These are phyloP conservation scores for Colletotrichum sidae DNA, from an alignment of 2,329 filamentous ascomycete genomes.

Conservation along the genomic window DNA sequence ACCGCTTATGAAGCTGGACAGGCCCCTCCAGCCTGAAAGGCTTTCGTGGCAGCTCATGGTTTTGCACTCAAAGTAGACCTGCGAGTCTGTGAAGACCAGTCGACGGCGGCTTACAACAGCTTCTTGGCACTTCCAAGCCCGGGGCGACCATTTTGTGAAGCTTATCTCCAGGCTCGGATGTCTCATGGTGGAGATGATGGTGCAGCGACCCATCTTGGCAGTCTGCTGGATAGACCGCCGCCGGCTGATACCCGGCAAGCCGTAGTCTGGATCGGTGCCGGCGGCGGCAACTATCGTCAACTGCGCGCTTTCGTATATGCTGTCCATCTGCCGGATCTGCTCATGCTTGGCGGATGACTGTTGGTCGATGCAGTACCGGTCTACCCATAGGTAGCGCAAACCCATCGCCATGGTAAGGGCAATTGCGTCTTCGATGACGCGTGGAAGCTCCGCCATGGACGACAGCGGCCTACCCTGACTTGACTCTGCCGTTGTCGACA, in stretches of 20 bases:
- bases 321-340: slow-evolving; percentile 52
- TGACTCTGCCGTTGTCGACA: no score
- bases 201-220: slow-evolving; percentile 38
- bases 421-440: slow-evolving; percentile 41
- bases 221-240: slow-evolving; percentile 45
- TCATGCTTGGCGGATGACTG: slow-evolving; percentile 38
- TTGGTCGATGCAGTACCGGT: slow-evolving; percentile 49
- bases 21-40: no score
- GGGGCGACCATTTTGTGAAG: slow-evolving; percentile 49
- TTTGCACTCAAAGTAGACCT: slow-evolving; percentile 54
- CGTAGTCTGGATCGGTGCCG: slow-evolving; percentile 47
- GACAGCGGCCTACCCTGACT: no score
- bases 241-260: slow-evolving; percentile 49
- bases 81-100: slow-evolving; percentile 52
- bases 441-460: no score
- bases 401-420: slow-evolving; percentile 47
- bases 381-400: slow-evolving; percentile 53
- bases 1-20: no score
- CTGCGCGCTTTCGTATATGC: slow-evolving; percentile 50
- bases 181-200: background rate
- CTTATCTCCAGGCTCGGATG: slow-evolving; percentile 36
- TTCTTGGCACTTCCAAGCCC: slow-evolving; percentile 56
- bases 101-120: slow-evolving; percentile 50
- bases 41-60: slow-evolving; percentile 51
- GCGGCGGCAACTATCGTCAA: slow-evolving; percentile 54